Evolutionary conservation across 2,329 filamentous ascomycete species (phyloP).

Genomic region (Xylaria sp.): DNA sequence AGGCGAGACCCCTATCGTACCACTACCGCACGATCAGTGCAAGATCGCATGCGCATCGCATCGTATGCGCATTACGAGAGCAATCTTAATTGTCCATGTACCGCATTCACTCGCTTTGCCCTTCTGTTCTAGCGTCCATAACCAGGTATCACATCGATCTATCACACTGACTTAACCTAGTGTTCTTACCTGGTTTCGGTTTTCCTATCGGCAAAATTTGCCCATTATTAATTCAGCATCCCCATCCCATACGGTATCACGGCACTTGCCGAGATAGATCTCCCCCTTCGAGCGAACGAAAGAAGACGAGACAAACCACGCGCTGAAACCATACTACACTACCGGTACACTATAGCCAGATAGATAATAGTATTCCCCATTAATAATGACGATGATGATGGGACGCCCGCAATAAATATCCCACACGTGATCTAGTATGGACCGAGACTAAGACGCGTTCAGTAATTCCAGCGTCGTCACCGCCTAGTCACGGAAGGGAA

Average conservation of each 20-base stretch:
- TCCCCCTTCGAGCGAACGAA: slow-evolving; percentile 1
- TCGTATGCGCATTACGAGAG: slow-evolving; percentile 8
- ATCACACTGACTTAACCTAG: neutral
- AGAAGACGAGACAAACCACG: neutral
- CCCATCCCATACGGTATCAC: neutral
- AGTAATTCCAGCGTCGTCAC: too few relatives aligned
- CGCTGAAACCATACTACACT: neutral
- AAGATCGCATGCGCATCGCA: slow-evolving; percentile 16
- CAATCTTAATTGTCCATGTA: slow-evolving; percentile 17
- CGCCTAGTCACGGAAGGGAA: too few relatives aligned
- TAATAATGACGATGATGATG: slow-evolving; percentile 22
- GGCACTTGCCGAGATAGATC: slow-evolving; percentile 22
- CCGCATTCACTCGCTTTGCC: neutral
- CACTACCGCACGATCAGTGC: slow-evolving; percentile 28
- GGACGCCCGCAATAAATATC: neutral
- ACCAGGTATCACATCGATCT: slow-evolving; percentile 5
- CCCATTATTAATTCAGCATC: slow-evolving; percentile 1
- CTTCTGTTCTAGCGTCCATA: neutral
- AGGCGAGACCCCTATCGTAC: slow-evolving; percentile 28
- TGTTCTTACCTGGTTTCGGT: neutral
- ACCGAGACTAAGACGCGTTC: slow-evolving; percentile 1
- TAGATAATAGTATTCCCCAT: slow-evolving; percentile 2
- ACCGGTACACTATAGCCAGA: too few relatives aligned
- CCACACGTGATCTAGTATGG: slow-evolving; percentile 28
- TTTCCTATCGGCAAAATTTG: slow-evolving; percentile 5